phyloP scores from a whole-genome alignment of 2,329 filamentous ascomycete genomes.

The Fusarium heterosporum region DNA sequence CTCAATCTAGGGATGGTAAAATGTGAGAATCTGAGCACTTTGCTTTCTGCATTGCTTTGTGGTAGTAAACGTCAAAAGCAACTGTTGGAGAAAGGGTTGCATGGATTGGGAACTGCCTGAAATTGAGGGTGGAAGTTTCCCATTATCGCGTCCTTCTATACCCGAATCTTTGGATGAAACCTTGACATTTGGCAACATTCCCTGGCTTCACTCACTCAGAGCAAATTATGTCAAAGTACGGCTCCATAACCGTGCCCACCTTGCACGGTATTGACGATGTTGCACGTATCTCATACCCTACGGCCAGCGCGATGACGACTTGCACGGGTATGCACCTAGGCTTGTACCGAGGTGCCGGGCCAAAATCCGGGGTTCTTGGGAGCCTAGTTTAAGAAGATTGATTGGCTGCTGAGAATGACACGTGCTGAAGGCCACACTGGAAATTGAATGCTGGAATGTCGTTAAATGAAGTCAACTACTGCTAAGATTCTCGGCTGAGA shows the following conservation, averaged over 20 bases:
- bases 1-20: no score
- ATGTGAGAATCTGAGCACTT: no score
- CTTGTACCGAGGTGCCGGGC: slow-evolving; percentile 13
- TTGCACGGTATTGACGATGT: neutral
- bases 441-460: slow-evolving; percentile 24
- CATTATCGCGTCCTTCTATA: no score
- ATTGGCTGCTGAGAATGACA: slow-evolving; percentile 17
- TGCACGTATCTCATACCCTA: neutral
- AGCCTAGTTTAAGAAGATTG: slow-evolving; percentile 8
- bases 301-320: neutral
- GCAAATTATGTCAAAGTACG: neutral
- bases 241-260: neutral
- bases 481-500: no score
- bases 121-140: no score
- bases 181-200: no score
- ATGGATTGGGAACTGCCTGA: no score
- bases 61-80: no score
- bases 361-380: slow-evolving; percentile 35
- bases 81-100: no score
- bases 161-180: no score
- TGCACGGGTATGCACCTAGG: slow-evolving; percentile 14
- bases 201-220: no score
- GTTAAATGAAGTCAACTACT: slow-evolving; percentile 12
- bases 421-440: slow-evolving; percentile 17
- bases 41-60: no score